Conservation (phyloP, 2,329 filamentous ascomycete genomes). For the Microdochium bolleyi region DNA sequence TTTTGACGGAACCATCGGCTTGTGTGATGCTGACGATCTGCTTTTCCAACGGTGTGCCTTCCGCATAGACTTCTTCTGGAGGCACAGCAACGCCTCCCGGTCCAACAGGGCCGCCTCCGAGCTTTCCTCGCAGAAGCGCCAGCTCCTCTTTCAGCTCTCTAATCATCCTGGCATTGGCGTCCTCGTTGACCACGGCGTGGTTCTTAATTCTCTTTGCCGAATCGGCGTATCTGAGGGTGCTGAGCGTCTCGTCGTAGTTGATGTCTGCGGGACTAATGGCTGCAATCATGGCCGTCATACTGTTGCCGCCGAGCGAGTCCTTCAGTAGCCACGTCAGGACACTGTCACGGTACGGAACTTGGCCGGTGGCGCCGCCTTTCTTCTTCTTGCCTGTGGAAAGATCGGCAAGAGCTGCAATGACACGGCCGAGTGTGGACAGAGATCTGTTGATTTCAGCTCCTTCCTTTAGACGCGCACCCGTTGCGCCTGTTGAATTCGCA, state of each 20-base stretch:
- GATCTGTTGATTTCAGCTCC: slow-evolving; percentile 98
- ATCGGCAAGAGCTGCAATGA: slow-evolving; percentile 92
- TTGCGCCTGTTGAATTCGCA: slow-evolving; percentile 94
- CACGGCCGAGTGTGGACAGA: slow-evolving; percentile 89
- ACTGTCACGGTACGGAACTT: slow-evolving; percentile 96
- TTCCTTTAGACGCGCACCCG: slow-evolving; percentile 89
- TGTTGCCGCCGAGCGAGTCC: slow-evolving; percentile 95
- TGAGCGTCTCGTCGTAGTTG: slow-evolving; percentile 96
- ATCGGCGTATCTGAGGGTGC: slow-evolving; percentile 91
- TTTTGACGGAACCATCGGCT: slow-evolving; percentile 78
- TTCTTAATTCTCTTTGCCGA: slow-evolving; percentile 99
- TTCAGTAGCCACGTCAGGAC: slow-evolving; percentile 95
- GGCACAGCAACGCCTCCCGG: slow-evolving; percentile 35
- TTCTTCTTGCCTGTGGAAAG: slow-evolving; percentile 79
- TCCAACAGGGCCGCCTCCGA: slow-evolving; percentile 46
- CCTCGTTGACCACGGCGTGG: slow-evolving; percentile 97
- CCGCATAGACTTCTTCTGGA: slow-evolving; percentile 78
- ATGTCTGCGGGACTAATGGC: slow-evolving; percentile 97
- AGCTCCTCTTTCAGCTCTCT: slow-evolving; percentile 95
- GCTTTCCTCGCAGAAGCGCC: slow-evolving; percentile 75
- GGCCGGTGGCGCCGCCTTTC: slow-evolving; percentile 58
- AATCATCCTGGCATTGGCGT: slow-evolving; percentile 98
- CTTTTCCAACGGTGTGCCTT: slow-evolving; percentile 86
- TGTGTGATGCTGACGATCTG: slow-evolving; percentile 94
- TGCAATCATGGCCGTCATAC: slow-evolving; percentile 99